phyloP scores from a whole-genome alignment of 495 filamentous ascomycete genomes.

The Hamigera avellanea region DNA sequence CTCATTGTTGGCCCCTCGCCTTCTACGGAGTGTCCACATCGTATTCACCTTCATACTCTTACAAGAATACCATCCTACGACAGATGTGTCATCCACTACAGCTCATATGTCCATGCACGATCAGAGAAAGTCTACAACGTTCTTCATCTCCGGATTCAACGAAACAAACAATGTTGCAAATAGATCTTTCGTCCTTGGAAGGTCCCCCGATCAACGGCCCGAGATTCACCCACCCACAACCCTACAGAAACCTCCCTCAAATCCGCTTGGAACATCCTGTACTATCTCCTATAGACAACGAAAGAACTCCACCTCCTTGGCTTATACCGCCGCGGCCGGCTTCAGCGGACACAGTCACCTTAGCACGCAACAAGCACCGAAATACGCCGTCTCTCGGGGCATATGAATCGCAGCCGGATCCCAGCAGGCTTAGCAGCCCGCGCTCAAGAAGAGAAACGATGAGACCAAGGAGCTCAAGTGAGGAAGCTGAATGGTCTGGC shows the following conservation, averaged over 20 bases:
- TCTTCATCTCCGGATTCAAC: not conserved
- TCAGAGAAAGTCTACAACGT: not conserved
- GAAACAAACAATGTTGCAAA: constrained; percentile 1
- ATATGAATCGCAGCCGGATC: no score
- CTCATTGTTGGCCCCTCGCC: no score
- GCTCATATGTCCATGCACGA: no score
- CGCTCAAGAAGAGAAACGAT: no score
- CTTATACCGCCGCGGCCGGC: constrained; percentile 8
- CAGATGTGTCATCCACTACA: constrained; percentile 1
- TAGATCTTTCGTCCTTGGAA: constrained; percentile 30
- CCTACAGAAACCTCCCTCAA: constrained; percentile 2
- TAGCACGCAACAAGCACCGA: not conserved
- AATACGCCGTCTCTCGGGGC: not conserved
- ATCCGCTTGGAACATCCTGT: constrained; percentile 1
- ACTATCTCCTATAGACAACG: constrained; percentile 1
- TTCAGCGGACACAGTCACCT: constrained; percentile 6
- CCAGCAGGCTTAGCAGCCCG: no score
- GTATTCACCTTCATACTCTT: no score
- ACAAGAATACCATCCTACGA: no score
- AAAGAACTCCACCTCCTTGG: no score
- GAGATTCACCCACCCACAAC: constrained; percentile 2
- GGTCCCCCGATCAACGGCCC: constrained; percentile 21
- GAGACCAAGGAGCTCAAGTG: no score
- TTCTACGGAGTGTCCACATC: no score
- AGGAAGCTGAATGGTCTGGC: no score